Conservation (phyloP, 768 basidiomycete genomes). For the Hemileccinum impolitum region DNA sequence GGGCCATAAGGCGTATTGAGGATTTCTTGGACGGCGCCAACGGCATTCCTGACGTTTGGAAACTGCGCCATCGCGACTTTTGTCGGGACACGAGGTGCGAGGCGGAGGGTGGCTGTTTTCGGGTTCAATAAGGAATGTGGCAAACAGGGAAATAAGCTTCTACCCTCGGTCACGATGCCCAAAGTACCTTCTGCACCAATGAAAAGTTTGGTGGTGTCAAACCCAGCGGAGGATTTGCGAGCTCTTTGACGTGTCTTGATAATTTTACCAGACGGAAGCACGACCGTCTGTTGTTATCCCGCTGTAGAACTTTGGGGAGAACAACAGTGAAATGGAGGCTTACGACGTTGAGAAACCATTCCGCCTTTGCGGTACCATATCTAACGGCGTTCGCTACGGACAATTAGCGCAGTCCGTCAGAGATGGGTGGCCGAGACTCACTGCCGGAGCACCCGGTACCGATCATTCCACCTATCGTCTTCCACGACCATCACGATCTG, state of each 20-base stretch:
- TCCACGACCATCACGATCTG: slow-evolving; percentile 11
- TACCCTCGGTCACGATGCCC: slow-evolving; percentile 86
- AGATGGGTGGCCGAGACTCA: slow-evolving; percentile 32
- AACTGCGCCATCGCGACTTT: slow-evolving; percentile 89
- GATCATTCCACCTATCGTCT: slow-evolving; percentile 89
- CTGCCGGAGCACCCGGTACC: slow-evolving; percentile 86
- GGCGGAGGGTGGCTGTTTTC: slow-evolving; percentile 67
- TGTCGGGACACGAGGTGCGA: slow-evolving; percentile 78
- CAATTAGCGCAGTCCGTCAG: neutral
- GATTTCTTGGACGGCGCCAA: slow-evolving; percentile 79
- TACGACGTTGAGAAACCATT: slow-evolving; percentile 84
- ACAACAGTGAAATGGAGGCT: slow-evolving; percentile 23
- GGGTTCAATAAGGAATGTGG: neutral
- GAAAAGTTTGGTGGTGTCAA: slow-evolving; percentile 83
- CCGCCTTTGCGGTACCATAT: slow-evolving; percentile 84
- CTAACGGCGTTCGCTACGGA: slow-evolving; percentile 70
- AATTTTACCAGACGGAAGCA: slow-evolving; percentile 80
- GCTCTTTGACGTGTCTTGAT: slow-evolving; percentile 81
- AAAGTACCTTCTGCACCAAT: slow-evolving; percentile 89
- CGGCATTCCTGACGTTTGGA: slow-evolving; percentile 71
- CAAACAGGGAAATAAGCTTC: neutral
- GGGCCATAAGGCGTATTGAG: slow-evolving; percentile 63
- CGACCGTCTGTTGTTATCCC: slow-evolving; percentile 57
- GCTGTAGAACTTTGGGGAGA: neutral
- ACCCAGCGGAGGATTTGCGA: slow-evolving; percentile 84